phyloP scores from a whole-genome alignment of 352 stramenopile genomes.

The Globisporangium nunn region DNA sequence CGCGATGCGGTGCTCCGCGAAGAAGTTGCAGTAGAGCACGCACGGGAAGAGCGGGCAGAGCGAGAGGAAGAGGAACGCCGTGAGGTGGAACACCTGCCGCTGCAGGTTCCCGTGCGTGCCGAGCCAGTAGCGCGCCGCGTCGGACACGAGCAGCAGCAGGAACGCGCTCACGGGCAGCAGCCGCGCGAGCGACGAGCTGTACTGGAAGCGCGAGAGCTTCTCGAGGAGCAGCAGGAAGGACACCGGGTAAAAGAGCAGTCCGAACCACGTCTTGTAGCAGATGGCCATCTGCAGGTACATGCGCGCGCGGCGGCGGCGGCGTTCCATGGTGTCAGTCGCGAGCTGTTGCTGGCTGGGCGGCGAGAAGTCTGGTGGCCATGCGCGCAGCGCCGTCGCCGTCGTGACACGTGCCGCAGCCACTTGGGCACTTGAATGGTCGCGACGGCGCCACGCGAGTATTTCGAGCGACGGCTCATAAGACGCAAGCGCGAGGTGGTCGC shows the following conservation, averaged over 20 bases:
- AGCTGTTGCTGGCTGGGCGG: neutral
- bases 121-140: constrained; percentile 48
- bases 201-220: constrained; percentile 36
- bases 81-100: constrained; percentile 54
- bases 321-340: constrained; percentile 11
- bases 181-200: constrained; percentile 33
- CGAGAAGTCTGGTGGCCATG: too few species aligned
- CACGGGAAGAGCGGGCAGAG: constrained; percentile 48
- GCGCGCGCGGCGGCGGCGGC: constrained; percentile 28
- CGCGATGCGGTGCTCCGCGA: constrained; percentile 36
- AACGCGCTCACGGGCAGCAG: constrained; percentile 37
- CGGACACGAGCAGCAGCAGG: constrained; percentile 32
- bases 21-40: constrained; percentile 45
- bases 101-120: constrained; percentile 49
- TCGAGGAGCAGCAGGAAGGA: constrained; percentile 49
- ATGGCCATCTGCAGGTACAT: constrained; percentile 55
- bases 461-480: too few species aligned
- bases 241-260: constrained; percentile 51
- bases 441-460: too few species aligned
- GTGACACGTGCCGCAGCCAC: too few species aligned
- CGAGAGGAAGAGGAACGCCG: constrained; percentile 61
- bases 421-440: too few species aligned
- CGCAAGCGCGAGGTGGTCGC: too few species aligned
- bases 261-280: constrained; percentile 48
- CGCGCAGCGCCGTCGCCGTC: too few species aligned